Percentiles rank a stretch among this genome's conserved stretches.
These are phyloP conservation scores for Withania somnifera DNA, from an alignment of 305 asterid genomes.

Conservation along the genomic window DNA sequence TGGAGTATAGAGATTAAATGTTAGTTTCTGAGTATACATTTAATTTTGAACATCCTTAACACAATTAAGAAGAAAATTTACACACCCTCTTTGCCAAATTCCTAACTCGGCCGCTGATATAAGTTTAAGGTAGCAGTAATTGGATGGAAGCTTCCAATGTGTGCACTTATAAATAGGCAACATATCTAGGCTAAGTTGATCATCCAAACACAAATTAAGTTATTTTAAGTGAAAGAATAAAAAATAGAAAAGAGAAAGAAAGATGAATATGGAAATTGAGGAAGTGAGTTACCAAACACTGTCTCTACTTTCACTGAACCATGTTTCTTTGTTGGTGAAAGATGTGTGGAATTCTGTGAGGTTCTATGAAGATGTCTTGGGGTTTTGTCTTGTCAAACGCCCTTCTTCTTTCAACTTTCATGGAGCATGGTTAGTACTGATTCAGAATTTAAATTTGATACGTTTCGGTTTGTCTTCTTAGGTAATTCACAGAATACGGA, in stretches of 20 bases:
- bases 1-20: no score
- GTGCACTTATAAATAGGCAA: not conserved
- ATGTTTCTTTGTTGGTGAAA: constrained; percentile 21
- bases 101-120: no score
- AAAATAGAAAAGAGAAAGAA: not conserved
- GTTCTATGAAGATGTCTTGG: constrained; percentile 24
- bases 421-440: constrained; percentile 19
- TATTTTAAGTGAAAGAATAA: not conserved
- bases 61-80: no score
- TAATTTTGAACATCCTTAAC: no score
- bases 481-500: not conserved
- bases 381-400: constrained; percentile 21
- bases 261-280: constrained; percentile 14
- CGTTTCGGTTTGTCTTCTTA: not conserved
- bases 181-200: not conserved
- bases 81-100: no score
- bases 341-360: constrained; percentile 10
- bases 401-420: constrained; percentile 23
- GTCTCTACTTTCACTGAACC: constrained; percentile 26
- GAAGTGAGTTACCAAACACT: constrained; percentile 13
- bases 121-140: not conserved
- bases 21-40: no score
- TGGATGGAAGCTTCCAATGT: not conserved
- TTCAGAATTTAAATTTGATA: not conserved
- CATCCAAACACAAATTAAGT: not conserved